Evolutionary conservation across 1,139 yeast species (phyloP).

Genomic region (Taphrina communis): DNA sequence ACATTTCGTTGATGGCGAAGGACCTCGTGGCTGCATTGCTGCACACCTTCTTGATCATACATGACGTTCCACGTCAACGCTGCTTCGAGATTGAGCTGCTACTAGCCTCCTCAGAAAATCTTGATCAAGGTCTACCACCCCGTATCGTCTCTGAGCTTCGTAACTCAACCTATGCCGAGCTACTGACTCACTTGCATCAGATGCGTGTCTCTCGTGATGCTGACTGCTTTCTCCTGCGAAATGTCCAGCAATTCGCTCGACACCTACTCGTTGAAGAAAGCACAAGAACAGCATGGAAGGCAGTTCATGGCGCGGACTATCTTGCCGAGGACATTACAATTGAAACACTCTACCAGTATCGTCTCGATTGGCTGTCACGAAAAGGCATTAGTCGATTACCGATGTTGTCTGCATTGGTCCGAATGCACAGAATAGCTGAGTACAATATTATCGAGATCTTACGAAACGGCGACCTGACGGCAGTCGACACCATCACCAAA

Average conservation of each 20-base stretch:
- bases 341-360: slow-evolving; percentile 2
- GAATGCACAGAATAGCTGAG: slow-evolving; percentile 19
- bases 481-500: slow-evolving; percentile 12
- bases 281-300: slow-evolving; percentile 23
- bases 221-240: slow-evolving; percentile 14
- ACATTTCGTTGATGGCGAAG: slow-evolving; percentile 13
- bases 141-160: slow-evolving; percentile 20
- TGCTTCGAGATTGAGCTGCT: slow-evolving; percentile 25
- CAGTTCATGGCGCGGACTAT: slow-evolving; percentile 10
- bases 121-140: not conserved
- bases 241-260: slow-evolving; percentile 1
- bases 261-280: slow-evolving; percentile 15
- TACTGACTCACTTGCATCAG: slow-evolving; percentile 19
- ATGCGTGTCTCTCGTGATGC: slow-evolving; percentile 15
- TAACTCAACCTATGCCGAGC: slow-evolving; percentile 17
- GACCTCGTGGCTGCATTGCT: slow-evolving; percentile 11
- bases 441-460: not conserved
- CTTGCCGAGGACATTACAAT: slow-evolving; percentile 13
- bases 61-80: slow-evolving; percentile 13
- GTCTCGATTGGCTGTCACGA: slow-evolving; percentile 15
- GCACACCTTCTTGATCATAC: slow-evolving; percentile 6
- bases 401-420: not conserved
- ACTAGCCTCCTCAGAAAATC: not conserved
- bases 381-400: slow-evolving; percentile 3
- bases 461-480: slow-evolving; percentile 1